Percentiles rank a stretch among this genome's conserved stretches.
Conservation (phyloP, 2,329 filamentous ascomycete genomes). For the Botrytis byssoidea region DNA sequence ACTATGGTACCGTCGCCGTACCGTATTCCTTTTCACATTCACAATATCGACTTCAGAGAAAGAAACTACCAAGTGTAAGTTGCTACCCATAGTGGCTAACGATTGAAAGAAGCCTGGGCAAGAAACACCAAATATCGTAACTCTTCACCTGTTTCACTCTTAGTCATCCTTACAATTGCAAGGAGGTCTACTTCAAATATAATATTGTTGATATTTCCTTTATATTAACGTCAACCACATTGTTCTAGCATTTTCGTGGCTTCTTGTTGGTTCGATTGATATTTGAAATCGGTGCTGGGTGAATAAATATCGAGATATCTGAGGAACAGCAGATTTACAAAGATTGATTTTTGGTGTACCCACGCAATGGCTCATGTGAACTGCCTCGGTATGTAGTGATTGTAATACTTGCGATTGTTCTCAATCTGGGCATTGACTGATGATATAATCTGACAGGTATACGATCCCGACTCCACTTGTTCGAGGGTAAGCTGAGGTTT, state of each 20-base stretch:
- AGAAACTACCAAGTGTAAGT: not conserved
- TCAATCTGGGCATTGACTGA: not conserved
- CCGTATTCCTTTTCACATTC: not conserved
- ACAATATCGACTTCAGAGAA: not conserved
- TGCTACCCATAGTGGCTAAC: not conserved
- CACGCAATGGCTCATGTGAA: not conserved
- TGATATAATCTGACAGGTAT: not conserved
- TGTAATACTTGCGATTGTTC: not conserved
- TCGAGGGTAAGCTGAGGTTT: not conserved
- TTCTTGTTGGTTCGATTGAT: not conserved
- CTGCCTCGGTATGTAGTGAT: not conserved
- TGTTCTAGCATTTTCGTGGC: not conserved
- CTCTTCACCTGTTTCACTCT: not conserved
- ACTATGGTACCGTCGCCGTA: not conserved
- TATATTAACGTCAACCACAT: not conserved
- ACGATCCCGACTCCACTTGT: not conserved
- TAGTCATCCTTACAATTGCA: not conserved
- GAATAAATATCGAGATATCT: not conserved
- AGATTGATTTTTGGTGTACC: not conserved
- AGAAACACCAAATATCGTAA: not conserved
- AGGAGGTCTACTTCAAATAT: not conserved
- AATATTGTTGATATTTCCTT: not conserved
- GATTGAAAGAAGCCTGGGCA: not conserved
- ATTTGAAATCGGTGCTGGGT: not conserved
- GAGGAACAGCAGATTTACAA: not conserved